These are phyloP conservation scores for Saraca asoca DNA, from an alignment of 331 rosid genomes.

Conservation along the genomic window DNA sequence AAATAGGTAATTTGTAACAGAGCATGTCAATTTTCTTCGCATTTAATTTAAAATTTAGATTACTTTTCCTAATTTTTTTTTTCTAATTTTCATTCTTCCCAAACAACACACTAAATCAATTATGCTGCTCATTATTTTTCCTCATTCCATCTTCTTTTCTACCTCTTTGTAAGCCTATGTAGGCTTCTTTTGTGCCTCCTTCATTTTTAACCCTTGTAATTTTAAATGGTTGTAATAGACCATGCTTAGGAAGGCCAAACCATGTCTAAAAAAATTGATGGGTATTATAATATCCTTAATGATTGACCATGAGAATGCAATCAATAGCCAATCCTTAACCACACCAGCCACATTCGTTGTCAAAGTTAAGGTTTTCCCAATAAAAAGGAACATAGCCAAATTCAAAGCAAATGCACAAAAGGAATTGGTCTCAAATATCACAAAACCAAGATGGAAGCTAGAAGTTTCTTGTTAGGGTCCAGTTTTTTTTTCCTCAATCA, in stretches of 20 bases:
- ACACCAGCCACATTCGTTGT: conserved; percentile 99
- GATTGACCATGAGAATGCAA: conserved; percentile 97
- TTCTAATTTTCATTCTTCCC: too few species aligned
- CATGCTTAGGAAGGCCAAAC: conserved; percentile 83
- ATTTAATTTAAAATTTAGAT: too few species aligned
- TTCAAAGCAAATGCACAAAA: conserved; percentile 87
- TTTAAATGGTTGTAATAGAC: conserved; percentile 85
- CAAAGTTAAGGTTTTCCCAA: conserved; percentile 93
- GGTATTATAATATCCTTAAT: conserved; percentile 88
- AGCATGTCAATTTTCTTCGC: too few species aligned
- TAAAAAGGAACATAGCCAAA: conserved; percentile 81
- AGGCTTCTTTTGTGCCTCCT: conserved; percentile 81
- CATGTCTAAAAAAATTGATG: conserved; percentile 73
- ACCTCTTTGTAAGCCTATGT: conserved; percentile 56
- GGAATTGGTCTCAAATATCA: conserved; percentile 75
- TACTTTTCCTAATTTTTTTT: too few species aligned
- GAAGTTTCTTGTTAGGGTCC: too few species aligned
- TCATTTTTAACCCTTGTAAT: conserved; percentile 85
- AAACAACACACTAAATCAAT: too few species aligned
- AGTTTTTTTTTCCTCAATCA: too few species aligned
- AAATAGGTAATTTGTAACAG: too few species aligned
- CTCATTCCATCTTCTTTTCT: too few species aligned
- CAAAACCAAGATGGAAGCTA: conserved; percentile 71
- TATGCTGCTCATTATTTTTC: too few species aligned
- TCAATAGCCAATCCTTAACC: conserved; percentile 94